Base-by-base conservation (phyloP, 257 asterid genomes). In the Nicotiana obtusifolia region DNA sequence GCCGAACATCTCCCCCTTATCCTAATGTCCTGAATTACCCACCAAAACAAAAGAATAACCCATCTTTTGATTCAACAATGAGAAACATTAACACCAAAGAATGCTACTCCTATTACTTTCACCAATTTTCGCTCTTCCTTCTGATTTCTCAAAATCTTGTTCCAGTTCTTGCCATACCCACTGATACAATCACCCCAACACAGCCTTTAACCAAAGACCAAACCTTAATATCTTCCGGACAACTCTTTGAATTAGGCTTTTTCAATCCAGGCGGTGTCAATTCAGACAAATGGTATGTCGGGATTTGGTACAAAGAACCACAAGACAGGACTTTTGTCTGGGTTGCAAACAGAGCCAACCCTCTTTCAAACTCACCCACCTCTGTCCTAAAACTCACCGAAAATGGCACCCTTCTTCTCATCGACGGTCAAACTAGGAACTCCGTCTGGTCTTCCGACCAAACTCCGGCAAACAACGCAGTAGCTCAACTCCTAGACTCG, bases 331-430 rank as follows among this genome's bases (percentile, higher is more conserved):
- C 95, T 9, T 1, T 85, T 37, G 97, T 92, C 20, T 95, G 99
- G 99, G 96, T 95, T 19, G 97, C 94, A 0, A 95, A 95, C 86
- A 87, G 99, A 82, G 95, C 90, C 28, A 81, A 84, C 0, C 99
- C 99, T 10, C 86, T 94, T 14, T 24, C 44, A 15, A 89, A 86
- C 52, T 85, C 97, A 15, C 84, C 97, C 0, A 92, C 20, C 24
- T 73, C 95, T 33, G 24, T 81, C 20, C 52, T 95, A 17, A 90
- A 81, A 77, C 82, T 95, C 85, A 79, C 54, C 44, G 91, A 59
- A n/a, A 88, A 86, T 10, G 97, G 97, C 9, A 81, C 84, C 64
- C 31, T 95, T 5, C 57, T 77, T 15, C 88, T 95, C 3, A 57
- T 83, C 1, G 91, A 94, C 79, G 90, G 84, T 2, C 31, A 86